phyloP scores from a whole-genome alignment of 495 filamentous ascomycete species.

The Xylaria castorea region DNA sequence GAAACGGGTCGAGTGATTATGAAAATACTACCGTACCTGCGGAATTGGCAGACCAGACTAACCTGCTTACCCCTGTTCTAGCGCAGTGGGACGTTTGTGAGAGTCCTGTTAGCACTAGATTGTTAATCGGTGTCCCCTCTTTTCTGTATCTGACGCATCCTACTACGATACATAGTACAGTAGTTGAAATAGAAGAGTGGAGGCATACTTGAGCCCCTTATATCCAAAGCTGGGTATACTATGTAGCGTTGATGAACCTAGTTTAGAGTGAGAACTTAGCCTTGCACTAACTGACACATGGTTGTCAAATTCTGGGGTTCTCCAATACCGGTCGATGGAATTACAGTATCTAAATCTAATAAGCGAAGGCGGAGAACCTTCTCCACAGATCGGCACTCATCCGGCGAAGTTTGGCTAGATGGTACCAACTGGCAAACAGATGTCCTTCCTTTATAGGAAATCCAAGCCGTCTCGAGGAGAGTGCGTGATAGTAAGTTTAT shows the following conservation, averaged over 20 bases:
- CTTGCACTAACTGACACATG: background rate
- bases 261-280: background rate
- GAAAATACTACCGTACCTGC: background rate
- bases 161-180: no score
- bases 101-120: background rate
- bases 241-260: background rate
- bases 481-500: background rate
- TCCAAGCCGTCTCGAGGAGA: background rate
- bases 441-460: slow-evolving; percentile 20
- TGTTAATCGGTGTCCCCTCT: background rate
- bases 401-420: background rate
- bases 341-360: background rate
- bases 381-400: slow-evolving; percentile 8
- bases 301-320: slow-evolving; percentile 1
- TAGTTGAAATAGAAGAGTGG: background rate
- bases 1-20: slow-evolving; percentile 17
- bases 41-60: background rate
- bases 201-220: background rate
- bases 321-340: background rate
- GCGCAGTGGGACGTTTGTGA: background rate
- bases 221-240: background rate
- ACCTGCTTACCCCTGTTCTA: background rate
- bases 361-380: background rate
- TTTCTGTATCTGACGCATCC: background rate
- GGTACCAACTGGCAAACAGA: background rate